These are phyloP conservation scores for Clarireedia hainanense DNA, from an alignment of 2,329 filamentous ascomycete genomes.

Conservation along the genomic window DNA sequence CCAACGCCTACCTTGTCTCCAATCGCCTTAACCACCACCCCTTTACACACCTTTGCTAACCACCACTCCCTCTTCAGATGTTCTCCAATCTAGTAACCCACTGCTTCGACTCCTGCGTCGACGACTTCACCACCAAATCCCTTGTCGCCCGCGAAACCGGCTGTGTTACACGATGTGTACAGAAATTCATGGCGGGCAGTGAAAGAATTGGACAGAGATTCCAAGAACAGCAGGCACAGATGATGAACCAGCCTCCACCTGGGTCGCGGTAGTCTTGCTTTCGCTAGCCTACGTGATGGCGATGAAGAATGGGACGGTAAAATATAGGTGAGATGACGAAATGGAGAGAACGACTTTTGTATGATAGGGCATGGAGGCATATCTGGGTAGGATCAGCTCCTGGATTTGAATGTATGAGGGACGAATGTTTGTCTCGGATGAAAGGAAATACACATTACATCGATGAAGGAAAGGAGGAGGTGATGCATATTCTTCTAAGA, in stretches of 20 bases:
- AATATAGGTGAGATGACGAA: background rate
- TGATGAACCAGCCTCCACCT: constrained; percentile 35
- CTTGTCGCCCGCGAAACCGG: constrained; percentile 80
- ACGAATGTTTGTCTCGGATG: too few species aligned
- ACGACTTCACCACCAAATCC: constrained; percentile 97
- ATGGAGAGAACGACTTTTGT: background rate
- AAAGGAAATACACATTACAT: background rate
- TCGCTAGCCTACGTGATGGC: background rate
- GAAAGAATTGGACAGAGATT: constrained; percentile 89
- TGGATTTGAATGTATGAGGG: too few species aligned
- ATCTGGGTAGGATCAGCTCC: too few species aligned
- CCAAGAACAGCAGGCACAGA: constrained; percentile 58
- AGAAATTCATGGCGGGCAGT: constrained; percentile 90
- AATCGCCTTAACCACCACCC: background rate
- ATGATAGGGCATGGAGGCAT: background rate
- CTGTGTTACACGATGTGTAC: constrained; percentile 90
- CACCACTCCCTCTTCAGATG: constrained; percentile 34
- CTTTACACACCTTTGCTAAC: background rate
- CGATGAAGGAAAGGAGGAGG: background rate
- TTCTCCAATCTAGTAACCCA: constrained; percentile 65
- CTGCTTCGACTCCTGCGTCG: constrained; percentile 96
- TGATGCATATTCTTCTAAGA: background rate
- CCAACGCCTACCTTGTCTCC: background rate
- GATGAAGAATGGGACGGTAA: background rate
- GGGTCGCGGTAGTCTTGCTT: constrained; percentile 17